These are phyloP conservation scores for Penicillium sp. DNA, from an alignment of 2,329 filamentous ascomycete genomes.

Conservation along the genomic window DNA sequence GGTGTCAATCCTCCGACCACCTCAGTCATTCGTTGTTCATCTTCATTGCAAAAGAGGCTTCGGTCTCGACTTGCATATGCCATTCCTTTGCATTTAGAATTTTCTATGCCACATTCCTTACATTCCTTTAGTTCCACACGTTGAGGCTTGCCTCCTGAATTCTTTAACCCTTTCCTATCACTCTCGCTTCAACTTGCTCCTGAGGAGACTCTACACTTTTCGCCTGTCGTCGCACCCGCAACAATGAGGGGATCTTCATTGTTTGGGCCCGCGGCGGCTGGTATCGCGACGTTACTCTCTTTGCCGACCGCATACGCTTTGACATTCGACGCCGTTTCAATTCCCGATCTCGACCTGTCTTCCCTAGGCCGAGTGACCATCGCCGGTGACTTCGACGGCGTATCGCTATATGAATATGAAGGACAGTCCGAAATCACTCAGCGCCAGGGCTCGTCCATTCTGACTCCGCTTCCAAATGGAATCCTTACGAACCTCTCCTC, in stretches of 20 bases:
- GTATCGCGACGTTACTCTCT: slow-evolving; percentile 31
- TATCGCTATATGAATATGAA: slow-evolving; percentile 81
- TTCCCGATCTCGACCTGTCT: slow-evolving; percentile 60
- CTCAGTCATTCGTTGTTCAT: slow-evolving; percentile 29
- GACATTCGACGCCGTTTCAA: slow-evolving; percentile 34
- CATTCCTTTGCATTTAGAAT: slow-evolving; percentile 17
- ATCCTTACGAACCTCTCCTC: slow-evolving; percentile 67
- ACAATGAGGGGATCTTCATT: slow-evolving; percentile 45
- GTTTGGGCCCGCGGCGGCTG: slow-evolving; percentile 43
- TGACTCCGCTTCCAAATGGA: slow-evolving; percentile 79
- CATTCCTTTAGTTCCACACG: slow-evolving; percentile 19
- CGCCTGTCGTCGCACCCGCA: slow-evolving; percentile 37
- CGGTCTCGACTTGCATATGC: slow-evolving; percentile 15
- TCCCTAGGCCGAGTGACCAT: slow-evolving; percentile 77
- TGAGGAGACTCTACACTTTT: slow-evolving; percentile 3
- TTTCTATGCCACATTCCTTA: slow-evolving; percentile 9
- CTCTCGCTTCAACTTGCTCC: slow-evolving; percentile 4
- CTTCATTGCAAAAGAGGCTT: slow-evolving; percentile 7
- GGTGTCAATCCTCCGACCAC: neutral
- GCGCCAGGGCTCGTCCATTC: slow-evolving; percentile 73
- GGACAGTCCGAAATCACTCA: slow-evolving; percentile 62
- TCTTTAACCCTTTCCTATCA: slow-evolving; percentile 10
- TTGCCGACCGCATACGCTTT: slow-evolving; percentile 29
- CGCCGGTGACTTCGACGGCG: slow-evolving; percentile 81
- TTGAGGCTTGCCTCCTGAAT: slow-evolving; percentile 19